Percentiles rank a stretch among this genome's conserved stretches.
phyloP scores from a whole-genome alignment of 2,329 filamentous ascomycete species.

The Colletotrichum plurivorum region DNA sequence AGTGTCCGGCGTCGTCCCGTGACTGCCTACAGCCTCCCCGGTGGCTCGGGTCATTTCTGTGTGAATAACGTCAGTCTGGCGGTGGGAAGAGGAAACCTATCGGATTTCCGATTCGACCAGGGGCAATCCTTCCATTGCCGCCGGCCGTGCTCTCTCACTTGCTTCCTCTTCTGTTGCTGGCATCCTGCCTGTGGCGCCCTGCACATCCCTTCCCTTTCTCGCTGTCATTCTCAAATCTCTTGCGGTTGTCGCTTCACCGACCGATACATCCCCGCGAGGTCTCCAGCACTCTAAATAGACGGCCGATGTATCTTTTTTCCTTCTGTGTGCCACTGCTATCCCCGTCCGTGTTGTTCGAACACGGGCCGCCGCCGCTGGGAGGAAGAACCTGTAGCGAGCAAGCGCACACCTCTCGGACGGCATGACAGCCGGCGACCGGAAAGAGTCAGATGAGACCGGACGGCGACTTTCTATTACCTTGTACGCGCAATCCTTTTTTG shows the following conservation, averaged over 20 bases:
- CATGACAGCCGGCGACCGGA: conserved; percentile 25
- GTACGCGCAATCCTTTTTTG: conserved; percentile 28
- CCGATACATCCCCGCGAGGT: not conserved
- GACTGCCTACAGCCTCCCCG: not conserved
- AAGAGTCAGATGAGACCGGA: conserved; percentile 37
- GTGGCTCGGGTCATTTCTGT: not conserved
- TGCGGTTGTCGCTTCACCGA: not conserved
- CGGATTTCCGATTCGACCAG: not conserved
- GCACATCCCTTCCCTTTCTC: too few species aligned
- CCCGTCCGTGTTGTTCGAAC: not conserved
- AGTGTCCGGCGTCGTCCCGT: not conserved
- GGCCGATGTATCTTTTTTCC: conserved; percentile 1
- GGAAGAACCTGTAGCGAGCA: not conserved
- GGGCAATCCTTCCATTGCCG: not conserved
- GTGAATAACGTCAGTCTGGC: conserved; percentile 19
- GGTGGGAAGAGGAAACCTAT: conserved; percentile 6
- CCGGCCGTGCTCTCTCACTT: not conserved
- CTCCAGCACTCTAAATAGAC: conserved; percentile 27
- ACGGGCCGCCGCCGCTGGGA: not conserved
- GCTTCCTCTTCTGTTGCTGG: not conserved
- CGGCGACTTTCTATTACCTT: conserved; percentile 21
- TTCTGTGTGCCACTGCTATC: not conserved
- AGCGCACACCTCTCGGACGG: conserved; percentile 10
- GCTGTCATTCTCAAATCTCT: not conserved
- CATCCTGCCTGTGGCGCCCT: conserved; percentile 6